Base-by-base conservation (phyloP, 1,284 basidiomycete genomes). In the Trichosporon sp. region DNA sequence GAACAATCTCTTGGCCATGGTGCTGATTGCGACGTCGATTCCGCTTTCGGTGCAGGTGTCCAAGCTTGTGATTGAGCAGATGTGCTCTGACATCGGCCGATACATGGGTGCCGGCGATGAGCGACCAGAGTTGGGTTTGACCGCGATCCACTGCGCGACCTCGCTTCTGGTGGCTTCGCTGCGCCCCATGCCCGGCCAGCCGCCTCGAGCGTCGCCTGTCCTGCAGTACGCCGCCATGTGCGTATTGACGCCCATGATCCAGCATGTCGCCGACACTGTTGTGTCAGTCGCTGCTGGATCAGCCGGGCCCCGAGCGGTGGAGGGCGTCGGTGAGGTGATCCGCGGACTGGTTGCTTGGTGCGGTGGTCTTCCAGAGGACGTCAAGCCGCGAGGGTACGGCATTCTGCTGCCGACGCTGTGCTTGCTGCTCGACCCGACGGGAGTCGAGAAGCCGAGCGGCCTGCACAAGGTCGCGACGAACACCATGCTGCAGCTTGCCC, bases 1-100 rank as follows among this genome's bases (percentile, higher is more conserved):
- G 84, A 93, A 91, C 81, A 98, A 97, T 83, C 87, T 98, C 71
- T 85, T 98, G 16, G 92, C 94, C 0, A 87, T 91, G 0, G 94
- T 94, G 2, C 87, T 99, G 6, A 87, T 98, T 68, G 83, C 98
- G 51, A 97, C 96, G 0, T 88, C 91, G 12, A 85, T 95, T 1
- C 92, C 94, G 1, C 76, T 88, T 0, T 86, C 86, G 11, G 86
- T 91, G 32, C 89, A 89, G 77, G 83, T 97, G 51, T 91, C 92
- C 68, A 87, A 89, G 71, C 88, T 90, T 2, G 90, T 92, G 7
- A 86, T 97, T 21, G 95, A 96, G 77, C 92, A 94, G 76, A 89
- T 89, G 19, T 96, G 92, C 78, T 92, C 91, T 81, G 84, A 94
- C 70, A 91, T 97, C 56, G 90, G 90, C 0, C 91, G 95, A 75